Percentiles rank a stretch among this genome's conserved stretches.
Conservation (phyloP, 1,284 basidiomycete species). For the Exobasidium rhododendri region DNA sequence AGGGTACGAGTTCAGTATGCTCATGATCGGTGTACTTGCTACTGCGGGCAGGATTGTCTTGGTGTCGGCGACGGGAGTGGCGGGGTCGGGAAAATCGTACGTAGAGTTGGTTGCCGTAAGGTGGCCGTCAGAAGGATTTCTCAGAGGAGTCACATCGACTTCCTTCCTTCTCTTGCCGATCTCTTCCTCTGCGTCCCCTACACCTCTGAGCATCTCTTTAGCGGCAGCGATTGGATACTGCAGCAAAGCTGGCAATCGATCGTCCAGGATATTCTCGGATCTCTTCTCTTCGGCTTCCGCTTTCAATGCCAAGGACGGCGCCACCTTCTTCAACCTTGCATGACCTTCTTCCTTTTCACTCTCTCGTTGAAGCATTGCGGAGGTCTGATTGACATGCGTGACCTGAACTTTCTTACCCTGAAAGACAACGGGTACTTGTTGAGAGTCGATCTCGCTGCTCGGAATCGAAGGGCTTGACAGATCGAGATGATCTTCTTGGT, state of each 20-base stretch:
- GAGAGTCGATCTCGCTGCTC: constrained; percentile 13
- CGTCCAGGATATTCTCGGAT: constrained; percentile 4
- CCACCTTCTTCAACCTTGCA: background rate
- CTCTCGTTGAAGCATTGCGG: constrained; percentile 43
- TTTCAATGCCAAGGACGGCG: background rate
- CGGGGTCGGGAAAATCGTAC: background rate
- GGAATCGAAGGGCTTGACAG: background rate
- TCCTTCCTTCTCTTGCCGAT: background rate
- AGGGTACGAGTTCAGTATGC: constrained; percentile 40
- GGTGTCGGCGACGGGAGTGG: constrained; percentile 17
- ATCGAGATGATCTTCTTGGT: background rate
- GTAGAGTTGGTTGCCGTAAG: background rate
- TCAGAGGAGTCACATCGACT: background rate
- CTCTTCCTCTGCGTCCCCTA: background rate
- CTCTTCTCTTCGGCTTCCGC: background rate
- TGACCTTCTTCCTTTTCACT: background rate
- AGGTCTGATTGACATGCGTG: constrained; percentile 45
- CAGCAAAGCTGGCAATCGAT: constrained; percentile 15
- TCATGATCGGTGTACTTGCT: constrained; percentile 35
- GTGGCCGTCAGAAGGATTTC: background rate
- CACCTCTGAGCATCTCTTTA: constrained; percentile 4
- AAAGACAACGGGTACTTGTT: constrained; percentile 25
- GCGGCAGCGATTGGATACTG: constrained; percentile 13
- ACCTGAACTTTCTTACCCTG: constrained; percentile 31
- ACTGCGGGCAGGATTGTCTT: constrained; percentile 8